Percentiles rank a stretch among this genome's conserved stretches.
These are phyloP conservation scores for Phtheirospermum japonicum DNA, from an alignment of 257 asterid genomes.

Conservation along the genomic window DNA sequence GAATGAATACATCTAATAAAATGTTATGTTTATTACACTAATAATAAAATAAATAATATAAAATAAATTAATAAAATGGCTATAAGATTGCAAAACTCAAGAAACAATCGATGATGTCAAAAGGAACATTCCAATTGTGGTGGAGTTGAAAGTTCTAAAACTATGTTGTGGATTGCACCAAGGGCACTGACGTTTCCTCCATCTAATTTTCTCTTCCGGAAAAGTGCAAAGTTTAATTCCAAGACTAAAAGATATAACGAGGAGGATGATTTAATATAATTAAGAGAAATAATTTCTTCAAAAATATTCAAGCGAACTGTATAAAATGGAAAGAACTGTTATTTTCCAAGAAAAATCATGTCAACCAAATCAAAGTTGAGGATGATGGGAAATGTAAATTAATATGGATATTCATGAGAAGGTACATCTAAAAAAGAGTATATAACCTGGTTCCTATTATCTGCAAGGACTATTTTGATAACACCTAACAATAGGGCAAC, in stretches of 20 bases:
- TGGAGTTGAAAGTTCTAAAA: conserved; percentile 83
- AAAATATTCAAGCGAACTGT: conserved; percentile 9
- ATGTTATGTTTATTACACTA: too few species aligned
- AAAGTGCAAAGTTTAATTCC: too few species aligned
- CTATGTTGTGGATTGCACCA: conserved; percentile 68
- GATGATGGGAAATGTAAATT: conserved; percentile 19
- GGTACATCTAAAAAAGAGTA: conserved; percentile 25
- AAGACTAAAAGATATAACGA: not conserved
- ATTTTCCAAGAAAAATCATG: not conserved
- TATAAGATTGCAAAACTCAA: too few species aligned
- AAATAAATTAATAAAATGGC: too few species aligned
- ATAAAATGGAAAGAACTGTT: conserved; percentile 13
- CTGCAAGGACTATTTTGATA: conserved; percentile 82
- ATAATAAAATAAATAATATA: too few species aligned
- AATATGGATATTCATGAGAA: conserved; percentile 19
- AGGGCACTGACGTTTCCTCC: conserved; percentile 65
- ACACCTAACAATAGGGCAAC: conserved; percentile 96
- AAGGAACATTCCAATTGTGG: conserved; percentile 63
- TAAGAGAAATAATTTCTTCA: not conserved
- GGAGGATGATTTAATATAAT: not conserved
- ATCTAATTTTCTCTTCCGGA: conserved; percentile 48
- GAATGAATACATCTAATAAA: too few species aligned
- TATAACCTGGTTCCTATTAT: conserved; percentile 63
- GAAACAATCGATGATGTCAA: conserved; percentile 19
- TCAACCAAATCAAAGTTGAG: conserved; percentile 16